phyloP scores from a whole-genome alignment of 1,139 yeast species.

The Spathaspora jeffriesii region DNA sequence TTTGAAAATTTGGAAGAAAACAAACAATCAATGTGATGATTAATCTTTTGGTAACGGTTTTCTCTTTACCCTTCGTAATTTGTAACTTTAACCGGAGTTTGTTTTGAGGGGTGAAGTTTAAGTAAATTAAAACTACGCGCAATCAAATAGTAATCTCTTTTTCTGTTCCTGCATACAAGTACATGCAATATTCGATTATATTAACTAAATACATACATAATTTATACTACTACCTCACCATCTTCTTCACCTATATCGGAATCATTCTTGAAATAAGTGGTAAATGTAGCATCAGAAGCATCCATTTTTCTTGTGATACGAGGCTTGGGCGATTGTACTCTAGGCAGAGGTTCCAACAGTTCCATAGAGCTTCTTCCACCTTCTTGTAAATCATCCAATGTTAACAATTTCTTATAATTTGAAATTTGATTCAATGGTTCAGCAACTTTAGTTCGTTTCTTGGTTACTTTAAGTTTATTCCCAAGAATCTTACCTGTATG shows the following conservation, averaged over 20 bases:
- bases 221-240: not conserved
- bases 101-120: not conserved
- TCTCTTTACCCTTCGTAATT: not conserved
- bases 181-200: not conserved
- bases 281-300: constrained; percentile 4
- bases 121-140: not conserved
- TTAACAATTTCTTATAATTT: constrained; percentile 38
- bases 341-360: not conserved
- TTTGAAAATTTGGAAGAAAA: not conserved
- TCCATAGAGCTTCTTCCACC: constrained; percentile 20
- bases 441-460: constrained; percentile 24
- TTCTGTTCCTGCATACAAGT: not conserved
- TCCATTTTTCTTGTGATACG: not conserved
- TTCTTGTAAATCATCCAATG: constrained; percentile 40
- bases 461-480: constrained; percentile 59
- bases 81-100: not conserved
- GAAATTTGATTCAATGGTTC: constrained; percentile 49
- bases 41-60: not conserved
- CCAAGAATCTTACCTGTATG: constrained; percentile 83
- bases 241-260: not conserved
- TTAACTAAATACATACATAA: not conserved
- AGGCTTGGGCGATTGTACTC: not conserved
- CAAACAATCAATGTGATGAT: not conserved
- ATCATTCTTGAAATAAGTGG: not conserved
- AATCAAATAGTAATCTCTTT: not conserved